phyloP scores from a whole-genome alignment of 2,329 filamentous ascomycete genomes.

The Hortaea werneckii region DNA sequence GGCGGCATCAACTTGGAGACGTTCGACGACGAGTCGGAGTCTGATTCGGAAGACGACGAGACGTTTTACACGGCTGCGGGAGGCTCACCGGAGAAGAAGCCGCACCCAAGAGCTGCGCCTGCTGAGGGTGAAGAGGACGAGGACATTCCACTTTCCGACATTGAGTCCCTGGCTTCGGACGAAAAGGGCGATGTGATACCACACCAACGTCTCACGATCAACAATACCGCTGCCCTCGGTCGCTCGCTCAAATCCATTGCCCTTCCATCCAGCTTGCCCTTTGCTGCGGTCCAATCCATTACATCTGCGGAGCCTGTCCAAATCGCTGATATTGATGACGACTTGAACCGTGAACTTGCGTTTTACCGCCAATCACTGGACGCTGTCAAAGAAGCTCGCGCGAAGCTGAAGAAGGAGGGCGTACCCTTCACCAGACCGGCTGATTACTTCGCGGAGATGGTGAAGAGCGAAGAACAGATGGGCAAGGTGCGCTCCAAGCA shows the following conservation, averaged over 20 bases:
- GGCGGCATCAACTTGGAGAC: slow-evolving; percentile 25
- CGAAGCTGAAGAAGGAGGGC: slow-evolving; percentile 68
- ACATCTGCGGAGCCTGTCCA: slow-evolving; percentile 57
- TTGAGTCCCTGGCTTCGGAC: slow-evolving; percentile 66
- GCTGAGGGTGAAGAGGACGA: slow-evolving; percentile 56
- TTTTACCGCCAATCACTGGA: slow-evolving; percentile 86
- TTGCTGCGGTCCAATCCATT: slow-evolving; percentile 73
- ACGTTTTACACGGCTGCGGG: slow-evolving; percentile 13
- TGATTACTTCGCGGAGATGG: slow-evolving; percentile 98
- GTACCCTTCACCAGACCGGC: slow-evolving; percentile 77
- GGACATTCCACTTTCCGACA: slow-evolving; percentile 81
- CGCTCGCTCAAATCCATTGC: slow-evolving; percentile 70
- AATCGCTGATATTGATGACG: slow-evolving; percentile 79
- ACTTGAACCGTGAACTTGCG: slow-evolving; percentile 81
- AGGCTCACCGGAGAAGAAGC: slow-evolving; percentile 6
- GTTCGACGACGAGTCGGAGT: slow-evolving; percentile 28
- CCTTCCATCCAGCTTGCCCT: slow-evolving; percentile 60
- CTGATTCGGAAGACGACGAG: slow-evolving; percentile 23
- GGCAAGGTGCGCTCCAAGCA: slow-evolving; percentile 89
- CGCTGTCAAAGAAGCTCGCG: slow-evolving; percentile 62
- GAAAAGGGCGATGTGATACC: slow-evolving; percentile 81
- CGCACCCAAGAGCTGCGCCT: slow-evolving; percentile 26
- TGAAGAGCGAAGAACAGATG: slow-evolving; percentile 98
- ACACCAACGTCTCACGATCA: slow-evolving; percentile 89
- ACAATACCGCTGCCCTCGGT: slow-evolving; percentile 83